These are phyloP conservation scores for Austroboletus niveus DNA, from an alignment of 1,284 basidiomycete species.

Conservation along the genomic window DNA sequence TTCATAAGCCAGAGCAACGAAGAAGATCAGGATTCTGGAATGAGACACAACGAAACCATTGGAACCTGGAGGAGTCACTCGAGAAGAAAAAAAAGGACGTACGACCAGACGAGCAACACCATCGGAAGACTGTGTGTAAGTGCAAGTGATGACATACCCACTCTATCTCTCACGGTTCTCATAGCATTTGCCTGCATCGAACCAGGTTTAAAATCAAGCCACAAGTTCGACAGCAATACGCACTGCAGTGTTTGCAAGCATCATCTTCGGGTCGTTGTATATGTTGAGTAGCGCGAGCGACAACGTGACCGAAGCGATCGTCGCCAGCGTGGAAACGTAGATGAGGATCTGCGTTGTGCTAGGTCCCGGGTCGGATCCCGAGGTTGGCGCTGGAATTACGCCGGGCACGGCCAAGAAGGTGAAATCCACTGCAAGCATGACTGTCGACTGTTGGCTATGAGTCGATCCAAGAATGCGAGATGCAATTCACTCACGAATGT, in stretches of 20 bases:
- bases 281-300: conserved; percentile 16
- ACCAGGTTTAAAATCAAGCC: too few species aligned
- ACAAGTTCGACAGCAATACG: neutral
- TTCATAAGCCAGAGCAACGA: neutral
- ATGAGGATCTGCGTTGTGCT: conserved; percentile 5
- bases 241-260: conserved; percentile 8
- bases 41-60: neutral
- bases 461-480: too few species aligned
- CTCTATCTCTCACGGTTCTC: neutral
- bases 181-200: neutral
- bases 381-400: neutral
- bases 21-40: neutral
- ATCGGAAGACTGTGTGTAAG: neutral
- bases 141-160: neutral
- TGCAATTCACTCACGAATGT: conserved; percentile 40
- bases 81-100: neutral
- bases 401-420: conserved; percentile 19
- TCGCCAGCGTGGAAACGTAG: conserved; percentile 9
- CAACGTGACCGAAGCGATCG: conserved; percentile 15
- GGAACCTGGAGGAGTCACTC: neutral
- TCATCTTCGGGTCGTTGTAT: conserved; percentile 12
- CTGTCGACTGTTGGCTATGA: conserved; percentile 17
- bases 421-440: conserved; percentile 19
- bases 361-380: too few species aligned
- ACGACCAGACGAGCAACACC: neutral